These are phyloP conservation scores for Pinus taeda DNA, from an alignment of 75 land plant genomes.

Conservation along the genomic window DNA sequence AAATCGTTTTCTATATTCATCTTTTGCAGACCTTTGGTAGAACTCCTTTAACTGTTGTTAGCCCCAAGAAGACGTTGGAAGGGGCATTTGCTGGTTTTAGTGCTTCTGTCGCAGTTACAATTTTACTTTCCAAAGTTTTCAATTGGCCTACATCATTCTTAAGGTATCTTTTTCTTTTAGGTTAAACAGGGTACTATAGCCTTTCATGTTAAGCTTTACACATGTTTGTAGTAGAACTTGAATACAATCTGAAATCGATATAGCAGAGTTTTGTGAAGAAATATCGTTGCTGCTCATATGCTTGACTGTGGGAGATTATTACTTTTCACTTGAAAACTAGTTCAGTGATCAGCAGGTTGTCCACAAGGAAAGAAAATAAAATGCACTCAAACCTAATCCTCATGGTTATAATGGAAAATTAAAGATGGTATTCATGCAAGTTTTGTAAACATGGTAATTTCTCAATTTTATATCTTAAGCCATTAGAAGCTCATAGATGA, in stretches of 20 bases:
- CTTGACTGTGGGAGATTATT: neutral
- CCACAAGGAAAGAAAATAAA: neutral
- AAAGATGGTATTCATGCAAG: neutral
- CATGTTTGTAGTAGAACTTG: slow-evolving; percentile 5
- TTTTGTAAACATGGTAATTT: neutral
- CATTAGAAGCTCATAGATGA: too few relatives aligned
- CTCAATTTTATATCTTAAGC: neutral
- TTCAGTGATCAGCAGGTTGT: too few relatives aligned
- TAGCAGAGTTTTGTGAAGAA: neutral
- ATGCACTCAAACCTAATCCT: neutral
- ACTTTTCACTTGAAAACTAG: neutral
- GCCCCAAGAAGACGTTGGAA: slow-evolving; percentile 98
- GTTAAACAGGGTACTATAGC: neutral
- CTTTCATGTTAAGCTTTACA: neutral
- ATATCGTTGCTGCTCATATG: neutral
- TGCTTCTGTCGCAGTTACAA: slow-evolving; percentile 62
- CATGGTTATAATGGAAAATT: neutral
- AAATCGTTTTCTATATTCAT: neutral
- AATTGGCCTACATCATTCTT: slow-evolving; percentile 78
- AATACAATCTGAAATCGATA: neutral
- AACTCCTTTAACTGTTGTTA: slow-evolving; percentile 80
- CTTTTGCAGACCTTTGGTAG: slow-evolving; percentile 76
- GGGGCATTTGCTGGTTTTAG: slow-evolving; percentile 85
- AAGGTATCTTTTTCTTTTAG: slow-evolving; percentile 36
- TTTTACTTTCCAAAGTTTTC: slow-evolving; percentile 62